Conservation (phyloP, 495 filamentous ascomycete genomes). For the Neurospora sp. region DNA sequence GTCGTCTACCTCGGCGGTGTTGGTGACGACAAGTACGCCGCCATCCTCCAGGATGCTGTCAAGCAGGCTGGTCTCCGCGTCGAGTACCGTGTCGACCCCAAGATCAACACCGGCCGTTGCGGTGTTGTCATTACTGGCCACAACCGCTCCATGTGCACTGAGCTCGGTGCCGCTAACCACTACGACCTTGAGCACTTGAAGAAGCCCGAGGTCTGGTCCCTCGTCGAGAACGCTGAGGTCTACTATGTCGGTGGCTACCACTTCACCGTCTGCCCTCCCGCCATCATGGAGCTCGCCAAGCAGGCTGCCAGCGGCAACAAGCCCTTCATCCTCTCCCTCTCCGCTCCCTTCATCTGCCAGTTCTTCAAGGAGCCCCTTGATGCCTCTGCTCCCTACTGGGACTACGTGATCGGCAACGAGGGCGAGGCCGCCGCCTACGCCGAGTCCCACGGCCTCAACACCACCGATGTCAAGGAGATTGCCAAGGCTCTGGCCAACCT, state of each 20-base stretch:
- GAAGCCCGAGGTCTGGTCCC: constrained; percentile 78
- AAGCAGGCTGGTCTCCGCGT: constrained; percentile 76
- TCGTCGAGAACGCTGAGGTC: constrained; percentile 76
- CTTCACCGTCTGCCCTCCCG: constrained; percentile 72
- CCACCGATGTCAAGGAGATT: constrained; percentile 72
- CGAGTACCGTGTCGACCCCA: constrained; percentile 84
- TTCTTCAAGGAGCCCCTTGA: constrained; percentile 97
- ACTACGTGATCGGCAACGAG: constrained; percentile 97
- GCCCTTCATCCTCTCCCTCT: constrained; percentile 80
- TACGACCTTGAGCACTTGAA: constrained; percentile 94
- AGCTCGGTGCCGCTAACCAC: constrained; percentile 91
- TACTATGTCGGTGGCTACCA: constrained; percentile 90
- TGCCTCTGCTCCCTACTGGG: constrained; percentile 76
- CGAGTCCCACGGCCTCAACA: constrained; percentile 63
- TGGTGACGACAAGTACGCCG: constrained; percentile 83
- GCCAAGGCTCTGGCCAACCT: constrained; percentile 75
- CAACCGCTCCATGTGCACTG: constrained; percentile 87
- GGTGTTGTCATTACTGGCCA: constrained; percentile 94
- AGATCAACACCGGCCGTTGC: constrained; percentile 79
- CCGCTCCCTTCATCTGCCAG: constrained; percentile 88
- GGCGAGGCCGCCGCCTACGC: constrained; percentile 82
- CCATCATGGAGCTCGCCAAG: constrained; percentile 77
- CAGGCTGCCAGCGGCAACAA: constrained; percentile 85
- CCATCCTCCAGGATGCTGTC: constrained; percentile 66
- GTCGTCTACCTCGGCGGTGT: constrained; percentile 90